phyloP scores from a whole-genome alignment of 108 stramenopile species.

The Pseudonitzschia multiseries region DNA sequence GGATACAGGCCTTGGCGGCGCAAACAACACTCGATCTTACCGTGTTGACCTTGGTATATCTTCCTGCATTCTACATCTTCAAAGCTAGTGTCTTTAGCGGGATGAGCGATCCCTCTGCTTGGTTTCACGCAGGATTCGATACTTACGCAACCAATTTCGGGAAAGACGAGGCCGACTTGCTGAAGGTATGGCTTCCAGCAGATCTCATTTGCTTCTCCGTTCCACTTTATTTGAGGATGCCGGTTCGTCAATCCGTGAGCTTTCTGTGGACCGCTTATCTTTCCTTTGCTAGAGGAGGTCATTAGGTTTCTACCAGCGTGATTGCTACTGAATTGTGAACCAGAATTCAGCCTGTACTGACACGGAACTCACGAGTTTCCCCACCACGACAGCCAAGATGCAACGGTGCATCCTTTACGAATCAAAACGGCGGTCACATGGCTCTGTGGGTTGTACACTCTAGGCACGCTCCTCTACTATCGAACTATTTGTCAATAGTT shows the following conservation, averaged over 20 bases:
- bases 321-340: background rate
- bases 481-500: too few species aligned
- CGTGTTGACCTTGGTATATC: conserved; percentile 52
- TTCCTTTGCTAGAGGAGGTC: conserved; percentile 61
- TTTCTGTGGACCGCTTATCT: conserved; percentile 73
- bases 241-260: conserved; percentile 58
- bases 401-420: too few species aligned
- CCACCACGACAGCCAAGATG: too few species aligned
- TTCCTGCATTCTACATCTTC: conserved; percentile 76
- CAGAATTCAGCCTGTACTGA: too few species aligned
- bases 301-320: conserved; percentile 19
- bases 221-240: conserved; percentile 62
- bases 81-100: conserved; percentile 66
- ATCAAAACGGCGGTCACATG: too few species aligned
- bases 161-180: conserved; percentile 58
- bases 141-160: conserved; percentile 51
- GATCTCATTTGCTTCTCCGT: conserved; percentile 66
- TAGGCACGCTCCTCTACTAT: too few species aligned
- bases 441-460: too few species aligned
- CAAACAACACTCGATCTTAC: conserved; percentile 65
- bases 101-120: conserved; percentile 44
- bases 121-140: conserved; percentile 48
- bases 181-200: conserved; percentile 62
- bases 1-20: conserved; percentile 49
- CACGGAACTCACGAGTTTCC: too few species aligned